Evolutionary conservation across 164 flowering plant genomes (phyloP), one percentile per base, ranked within the genome.

Genomic region (Hamamelis virginiana): DNA sequence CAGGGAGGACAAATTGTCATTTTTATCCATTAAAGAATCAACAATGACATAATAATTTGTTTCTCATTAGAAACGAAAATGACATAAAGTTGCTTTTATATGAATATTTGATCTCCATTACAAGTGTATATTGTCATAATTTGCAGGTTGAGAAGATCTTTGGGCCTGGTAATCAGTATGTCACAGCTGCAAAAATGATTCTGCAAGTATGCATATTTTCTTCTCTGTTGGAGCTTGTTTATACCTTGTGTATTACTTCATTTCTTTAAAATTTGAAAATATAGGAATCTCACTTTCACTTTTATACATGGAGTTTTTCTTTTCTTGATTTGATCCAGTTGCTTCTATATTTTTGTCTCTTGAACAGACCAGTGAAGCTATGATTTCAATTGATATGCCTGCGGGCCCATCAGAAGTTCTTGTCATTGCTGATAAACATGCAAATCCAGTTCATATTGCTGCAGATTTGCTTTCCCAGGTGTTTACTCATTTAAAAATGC

Each of bases 141-240:
- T 71, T 84, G 69, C 81, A 95, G 98, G 97, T 86, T 75, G 97
- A 92, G 73, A 95, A 92, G 78, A 84, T 95, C 68, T 90, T 90
- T 83, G 99, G 99, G 46, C 99, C 97, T 60, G 99, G 97, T 72
- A 92, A 95, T 85, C 99, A 95, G 69, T 95, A 91, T 73, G 99
- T 95, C 46, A 95, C 99, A 13, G 99, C 98, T 76, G 99, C 99
- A 64, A 95, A 95, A 84, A 95, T 95, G 99, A 89, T 90, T 80
- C 96, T 95, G 52, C 99, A 95, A 73, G 99, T 92, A 88, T 43
- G 70, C 1, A 47, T 26, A 21, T 18, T 63, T 22, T 41, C 63
- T 19, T n/a, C 9, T 23, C 21, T 23, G 5, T 21, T 63, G 1
- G 23, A 63, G 9, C 66, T 43, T 15, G 5, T 63, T 4, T 63